Conservation (phyloP, 108 stramenopile genomes). For the Mediolabrus comicus region DNA sequence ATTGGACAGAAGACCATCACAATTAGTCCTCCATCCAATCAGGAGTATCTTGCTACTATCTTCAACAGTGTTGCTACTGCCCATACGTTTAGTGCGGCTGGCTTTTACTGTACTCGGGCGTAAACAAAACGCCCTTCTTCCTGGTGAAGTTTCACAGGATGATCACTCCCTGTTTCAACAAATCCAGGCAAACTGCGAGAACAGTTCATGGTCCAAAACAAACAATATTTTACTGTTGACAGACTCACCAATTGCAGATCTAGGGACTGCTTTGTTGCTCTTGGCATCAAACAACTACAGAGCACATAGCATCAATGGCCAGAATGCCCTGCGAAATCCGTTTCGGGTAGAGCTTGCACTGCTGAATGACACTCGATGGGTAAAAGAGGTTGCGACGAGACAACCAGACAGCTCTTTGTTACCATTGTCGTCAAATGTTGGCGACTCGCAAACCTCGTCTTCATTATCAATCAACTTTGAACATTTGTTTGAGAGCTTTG, state of each 20-base stretch:
- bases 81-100: constrained; percentile 66
- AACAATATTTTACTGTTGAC: constrained; percentile 75
- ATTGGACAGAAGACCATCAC: constrained; percentile 24
- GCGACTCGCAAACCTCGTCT: not conserved
- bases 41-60: constrained; percentile 62
- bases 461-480: constrained; percentile 72
- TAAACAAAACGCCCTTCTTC: constrained; percentile 9
- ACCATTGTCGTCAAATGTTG: constrained; percentile 1
- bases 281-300: constrained; percentile 67
- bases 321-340: constrained; percentile 30
- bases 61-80: constrained; percentile 68
- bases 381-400: not conserved
- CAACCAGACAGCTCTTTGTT: constrained; percentile 13
- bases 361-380: constrained; percentile 78
- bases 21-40: constrained; percentile 63
- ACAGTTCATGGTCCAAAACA: constrained; percentile 44
- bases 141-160: constrained; percentile 1
- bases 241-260: constrained; percentile 70
- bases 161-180: constrained; percentile 24
- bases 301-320: constrained; percentile 9
- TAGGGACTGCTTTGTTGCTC: constrained; percentile 55
- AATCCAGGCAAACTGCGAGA: constrained; percentile 24
- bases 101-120: constrained; percentile 50
- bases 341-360: constrained; percentile 56
- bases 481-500: constrained; percentile 65